Conservation (phyloP, 2,329 filamentous ascomycete species). For the Xylariomycetidae sp. region DNA sequence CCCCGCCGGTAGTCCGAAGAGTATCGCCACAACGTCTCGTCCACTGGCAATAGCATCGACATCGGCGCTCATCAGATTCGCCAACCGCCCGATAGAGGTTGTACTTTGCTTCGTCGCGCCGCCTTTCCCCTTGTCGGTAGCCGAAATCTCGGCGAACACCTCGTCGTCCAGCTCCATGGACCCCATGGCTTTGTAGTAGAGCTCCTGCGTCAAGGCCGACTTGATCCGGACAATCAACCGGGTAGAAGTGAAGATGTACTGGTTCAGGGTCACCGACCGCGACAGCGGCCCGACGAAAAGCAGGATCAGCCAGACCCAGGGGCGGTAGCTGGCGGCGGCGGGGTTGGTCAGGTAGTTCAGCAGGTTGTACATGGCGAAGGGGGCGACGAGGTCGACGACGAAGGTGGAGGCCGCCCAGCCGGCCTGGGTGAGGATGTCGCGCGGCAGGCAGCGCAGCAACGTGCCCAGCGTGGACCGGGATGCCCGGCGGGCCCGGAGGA, state of each 20-base stretch:
- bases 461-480: constrained; percentile 41
- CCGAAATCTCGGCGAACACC: constrained; percentile 31
- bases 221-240: constrained; percentile 51
- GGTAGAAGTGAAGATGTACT: constrained; percentile 52
- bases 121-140: constrained; percentile 19
- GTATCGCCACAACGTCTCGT: constrained; percentile 43
- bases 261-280: constrained; percentile 46
- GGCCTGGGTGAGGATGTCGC: constrained; percentile 39
- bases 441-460: constrained; percentile 34
- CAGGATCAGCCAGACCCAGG: constrained; percentile 48
- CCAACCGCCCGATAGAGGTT: constrained; percentile 43
- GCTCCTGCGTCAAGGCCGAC: constrained; percentile 50
- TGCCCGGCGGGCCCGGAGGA: constrained; percentile 37
- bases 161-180: constrained; percentile 55
- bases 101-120: constrained; percentile 26
- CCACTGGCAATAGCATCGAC: constrained; percentile 48
- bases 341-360: constrained; percentile 45
- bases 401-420: constrained; percentile 33
- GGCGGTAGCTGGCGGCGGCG: constrained; percentile 36
- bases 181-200: constrained; percentile 48
- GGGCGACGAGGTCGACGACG: constrained; percentile 42
- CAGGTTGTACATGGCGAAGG: constrained; percentile 48
- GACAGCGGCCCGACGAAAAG: constrained; percentile 45
- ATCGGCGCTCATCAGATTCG: constrained; percentile 54
- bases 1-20: constrained; percentile 39